A percentile compares a stretch with the other conserved stretches of the same genome.
phyloP scores from a whole-genome alignment of 169 alveolate species.

The Plasmodium vinckei region DNA sequence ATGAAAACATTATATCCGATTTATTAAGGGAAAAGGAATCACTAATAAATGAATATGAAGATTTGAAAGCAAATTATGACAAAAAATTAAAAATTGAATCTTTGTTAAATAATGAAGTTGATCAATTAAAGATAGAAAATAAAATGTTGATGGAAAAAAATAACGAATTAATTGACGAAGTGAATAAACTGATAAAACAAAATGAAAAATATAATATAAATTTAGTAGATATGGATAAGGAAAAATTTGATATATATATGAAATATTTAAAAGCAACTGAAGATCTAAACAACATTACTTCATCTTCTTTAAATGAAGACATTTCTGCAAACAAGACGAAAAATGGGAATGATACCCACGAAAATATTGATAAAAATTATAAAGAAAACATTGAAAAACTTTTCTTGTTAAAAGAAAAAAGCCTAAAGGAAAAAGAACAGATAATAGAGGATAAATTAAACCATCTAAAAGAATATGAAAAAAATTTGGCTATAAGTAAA shows the following conservation, averaged over 20 bases:
- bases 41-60: constrained; percentile 58
- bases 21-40: constrained; percentile 44
- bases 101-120: constrained; percentile 31
- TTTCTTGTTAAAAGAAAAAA: constrained; percentile 8
- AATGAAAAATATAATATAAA: constrained; percentile 65
- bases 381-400: neutral
- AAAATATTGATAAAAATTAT: neutral
- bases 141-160: constrained; percentile 33
- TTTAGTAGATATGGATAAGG: constrained; percentile 53
- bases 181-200: constrained; percentile 31
- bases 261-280: constrained; percentile 41
- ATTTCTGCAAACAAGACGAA: neutral
- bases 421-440: constrained; percentile 9
- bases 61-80: constrained; percentile 39
- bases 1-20: constrained; percentile 55
- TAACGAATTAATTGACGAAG: constrained; percentile 18
- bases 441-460: neutral
- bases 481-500: neutral
- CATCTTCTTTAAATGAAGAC: constrained; percentile 13
- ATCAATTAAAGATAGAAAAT: constrained; percentile 30
- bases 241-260: constrained; percentile 60
- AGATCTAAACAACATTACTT: constrained; percentile 27
- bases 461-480: neutral
- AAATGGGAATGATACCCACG: neutral
- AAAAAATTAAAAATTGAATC: constrained; percentile 45